phyloP scores from a whole-genome alignment of 495 filamentous ascomycete species.

The Aspergillus ellipticus region DNA sequence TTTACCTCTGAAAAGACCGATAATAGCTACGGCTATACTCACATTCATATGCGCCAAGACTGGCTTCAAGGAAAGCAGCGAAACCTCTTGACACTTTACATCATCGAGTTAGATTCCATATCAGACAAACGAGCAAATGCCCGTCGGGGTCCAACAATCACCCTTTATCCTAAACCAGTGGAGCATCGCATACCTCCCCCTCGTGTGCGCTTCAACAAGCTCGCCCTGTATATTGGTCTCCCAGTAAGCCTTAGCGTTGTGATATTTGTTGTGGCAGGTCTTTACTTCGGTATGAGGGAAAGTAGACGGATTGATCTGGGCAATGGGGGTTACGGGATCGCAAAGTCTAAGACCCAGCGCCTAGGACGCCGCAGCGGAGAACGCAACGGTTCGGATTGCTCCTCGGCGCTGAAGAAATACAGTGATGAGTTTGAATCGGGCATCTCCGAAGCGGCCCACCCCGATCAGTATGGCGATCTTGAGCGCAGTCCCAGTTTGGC shows the following conservation, averaged over 20 bases:
- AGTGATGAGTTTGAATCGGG: conserved; percentile 14
- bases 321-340: conserved; percentile 18
- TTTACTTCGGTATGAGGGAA: conserved; percentile 25
- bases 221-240: conserved; percentile 23
- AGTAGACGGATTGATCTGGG: conserved; percentile 17
- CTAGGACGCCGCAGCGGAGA: conserved; percentile 1
- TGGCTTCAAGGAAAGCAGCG: conserved; percentile 32
- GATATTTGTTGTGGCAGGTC: conserved; percentile 16
- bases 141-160: conserved; percentile 25
- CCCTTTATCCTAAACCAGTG: conserved; percentile 19
- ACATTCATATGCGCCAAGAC: conserved; percentile 29
- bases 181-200: conserved; percentile 26
- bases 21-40: conserved; percentile 37
- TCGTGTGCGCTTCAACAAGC: conserved; percentile 20
- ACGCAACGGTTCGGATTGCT: conserved; percentile 1
- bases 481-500: conserved; percentile 12
- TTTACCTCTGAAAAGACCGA: conserved; percentile 34
- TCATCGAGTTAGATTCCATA: conserved; percentile 25
- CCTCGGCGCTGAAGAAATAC: conserved; percentile 9
- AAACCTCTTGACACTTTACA: conserved; percentile 29
- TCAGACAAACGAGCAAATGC: conserved; percentile 22
- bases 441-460: conserved; percentile 7
- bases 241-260: conserved; percentile 22
- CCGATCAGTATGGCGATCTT: conserved; percentile 7
- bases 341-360: conserved; percentile 17